Evolutionary conservation across 805 yeast genomes (phyloP), one percentile per base, ranked within the genome.

Genomic region (Zygoascus ofunaensis): DNA sequence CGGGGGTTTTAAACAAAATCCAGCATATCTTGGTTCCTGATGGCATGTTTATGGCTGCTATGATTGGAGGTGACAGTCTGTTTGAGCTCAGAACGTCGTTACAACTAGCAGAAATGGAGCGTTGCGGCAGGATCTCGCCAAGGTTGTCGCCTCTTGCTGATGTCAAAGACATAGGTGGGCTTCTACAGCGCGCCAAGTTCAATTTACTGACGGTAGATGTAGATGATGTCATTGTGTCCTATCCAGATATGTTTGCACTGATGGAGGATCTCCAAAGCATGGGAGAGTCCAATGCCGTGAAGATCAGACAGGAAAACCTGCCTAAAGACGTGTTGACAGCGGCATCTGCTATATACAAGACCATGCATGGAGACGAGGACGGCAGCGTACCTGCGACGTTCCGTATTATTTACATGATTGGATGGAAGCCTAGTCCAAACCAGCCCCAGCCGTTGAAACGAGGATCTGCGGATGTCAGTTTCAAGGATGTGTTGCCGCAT

Each of bases 41-140:
- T 60, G 90, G 94, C 1, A 68, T 87, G 56, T 82, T 86, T 52
- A 71, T 86, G 70, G 94, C 84, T 1, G 74, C 87, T 19, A 73
- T 86, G 72, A 74, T 83, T 52, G 92, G 90, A 18, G 90, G 89
- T 8, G 95, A 86, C 57, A 81, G 94, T 1, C 62, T 86, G n/a
- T 86, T 77, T 55, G 95, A 86, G 60, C 69, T 86, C 48, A 71
- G 95, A 40, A 82, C 94, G 0, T 69, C 87, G 2, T 65, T 86
- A 37, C 95, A 86, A 60, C 64, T 86, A 45, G 94, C 94, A 0
- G 95, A 86, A 56, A 65, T 79, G 64, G 94, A 86, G 57, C 69
- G 94, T 41, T 67, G 63, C 38, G 92, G 94, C 7, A 87, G 94
- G 2, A 70, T 85, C 47, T 74, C 90, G 1, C 92, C 95, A 1